These are phyloP conservation scores for Coemansia erecta DNA, from an alignment of 192 early-diverging fungal genomes.

Conservation along the genomic window DNA sequence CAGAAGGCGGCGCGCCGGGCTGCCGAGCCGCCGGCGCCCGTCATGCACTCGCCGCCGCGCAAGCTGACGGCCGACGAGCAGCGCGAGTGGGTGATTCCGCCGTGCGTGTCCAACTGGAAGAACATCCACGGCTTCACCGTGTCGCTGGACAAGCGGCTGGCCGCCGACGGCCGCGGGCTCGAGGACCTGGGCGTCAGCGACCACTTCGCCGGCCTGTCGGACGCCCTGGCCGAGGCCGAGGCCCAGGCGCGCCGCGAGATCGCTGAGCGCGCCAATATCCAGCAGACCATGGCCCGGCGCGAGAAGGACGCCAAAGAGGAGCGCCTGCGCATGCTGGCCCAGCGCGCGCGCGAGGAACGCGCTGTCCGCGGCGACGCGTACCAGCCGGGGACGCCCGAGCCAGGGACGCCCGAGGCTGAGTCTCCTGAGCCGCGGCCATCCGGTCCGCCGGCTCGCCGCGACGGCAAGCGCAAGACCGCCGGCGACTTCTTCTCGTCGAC, in stretches of 20 bases:
- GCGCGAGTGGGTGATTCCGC: constrained; percentile 94
- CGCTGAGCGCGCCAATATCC: constrained; percentile 83
- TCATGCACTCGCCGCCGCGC: constrained; percentile 96
- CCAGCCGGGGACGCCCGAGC: constrained; percentile 18
- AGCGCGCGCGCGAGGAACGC: constrained; percentile 88
- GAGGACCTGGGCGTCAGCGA: constrained; percentile 91
- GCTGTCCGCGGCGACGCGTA: constrained; percentile 21
- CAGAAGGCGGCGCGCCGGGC: constrained; percentile 87
- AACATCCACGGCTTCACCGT: constrained; percentile 99
- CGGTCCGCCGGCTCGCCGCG: constrained; percentile 3
- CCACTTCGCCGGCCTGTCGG: constrained; percentile 94
- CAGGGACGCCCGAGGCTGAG: not conserved
- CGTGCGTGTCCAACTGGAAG: constrained; percentile 99
- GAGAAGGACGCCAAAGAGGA: constrained; percentile 95
- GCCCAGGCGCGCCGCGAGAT: constrained; percentile 94
- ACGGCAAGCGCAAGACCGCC: constrained; percentile 15
- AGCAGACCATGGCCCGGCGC: constrained; percentile 87
- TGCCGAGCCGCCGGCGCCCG: constrained; percentile 92
- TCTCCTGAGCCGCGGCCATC: not conserved
- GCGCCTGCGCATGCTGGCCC: constrained; percentile 83
- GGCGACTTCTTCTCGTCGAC: constrained; percentile 24
- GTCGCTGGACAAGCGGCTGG: constrained; percentile 96
- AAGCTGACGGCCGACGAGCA: constrained; percentile 97
- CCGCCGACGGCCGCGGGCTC: constrained; percentile 92
- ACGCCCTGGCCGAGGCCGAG: constrained; percentile 91